Conservation (phyloP, 75 land plant species). For the Pinus albicaulis region DNA sequence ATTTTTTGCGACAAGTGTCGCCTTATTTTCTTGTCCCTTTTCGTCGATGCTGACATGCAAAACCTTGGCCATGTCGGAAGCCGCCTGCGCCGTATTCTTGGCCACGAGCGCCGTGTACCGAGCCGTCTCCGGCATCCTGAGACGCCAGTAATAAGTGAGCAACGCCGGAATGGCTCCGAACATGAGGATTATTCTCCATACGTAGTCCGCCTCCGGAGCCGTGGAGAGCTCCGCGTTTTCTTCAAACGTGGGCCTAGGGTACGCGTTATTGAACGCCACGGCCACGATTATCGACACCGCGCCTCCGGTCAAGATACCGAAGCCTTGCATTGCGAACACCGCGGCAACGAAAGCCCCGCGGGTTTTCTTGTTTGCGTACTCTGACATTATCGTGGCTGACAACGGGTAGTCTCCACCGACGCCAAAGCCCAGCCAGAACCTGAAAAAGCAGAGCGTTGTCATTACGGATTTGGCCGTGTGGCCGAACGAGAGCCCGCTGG, state of each 20-base stretch:
- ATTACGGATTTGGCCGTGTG: background rate
- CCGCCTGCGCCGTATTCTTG: constrained; percentile 35
- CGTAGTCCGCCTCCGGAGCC: constrained; percentile 34
- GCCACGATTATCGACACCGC: constrained; percentile 31
- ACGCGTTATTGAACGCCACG: constrained; percentile 21
- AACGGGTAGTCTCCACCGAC: constrained; percentile 55
- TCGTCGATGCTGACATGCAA: constrained; percentile 12
- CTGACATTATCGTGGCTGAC: constrained; percentile 55
- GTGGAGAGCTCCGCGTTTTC: constrained; percentile 23
- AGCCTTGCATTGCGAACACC: constrained; percentile 62
- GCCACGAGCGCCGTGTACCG: constrained; percentile 55
- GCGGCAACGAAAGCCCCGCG: constrained; percentile 39
- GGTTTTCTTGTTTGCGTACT: constrained; percentile 46
- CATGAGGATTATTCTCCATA: constrained; percentile 43
- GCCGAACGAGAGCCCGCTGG: constrained; percentile 8
- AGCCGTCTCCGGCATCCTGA: constrained; percentile 62
- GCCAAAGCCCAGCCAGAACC: constrained; percentile 62
- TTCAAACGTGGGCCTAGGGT: constrained; percentile 17
- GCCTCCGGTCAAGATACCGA: constrained; percentile 56
- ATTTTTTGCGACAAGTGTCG: background rate
- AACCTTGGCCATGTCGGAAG: constrained; percentile 42
- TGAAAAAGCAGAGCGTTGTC: constrained; percentile 50
- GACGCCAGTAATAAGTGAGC: constrained; percentile 44
- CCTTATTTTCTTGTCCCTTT: constrained; percentile 35
- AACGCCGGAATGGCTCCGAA: constrained; percentile 42